Conservation (phyloP, 805 yeast species). For the Ogataea paraovalis region DNA sequence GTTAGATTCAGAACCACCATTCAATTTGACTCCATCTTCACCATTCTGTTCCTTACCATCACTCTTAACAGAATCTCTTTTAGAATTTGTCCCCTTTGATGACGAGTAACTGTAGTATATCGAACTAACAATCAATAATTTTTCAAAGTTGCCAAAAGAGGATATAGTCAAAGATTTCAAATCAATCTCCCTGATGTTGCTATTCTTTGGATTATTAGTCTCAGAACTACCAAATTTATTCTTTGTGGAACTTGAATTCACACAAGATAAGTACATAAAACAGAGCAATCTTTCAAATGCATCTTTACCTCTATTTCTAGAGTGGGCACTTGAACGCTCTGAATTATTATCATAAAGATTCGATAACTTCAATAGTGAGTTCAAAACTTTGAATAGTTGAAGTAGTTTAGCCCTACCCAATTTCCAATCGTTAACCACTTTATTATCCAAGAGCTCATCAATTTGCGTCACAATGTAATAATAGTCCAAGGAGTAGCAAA, state of each 20-base stretch:
- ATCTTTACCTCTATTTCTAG: neutral
- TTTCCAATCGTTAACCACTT: slow-evolving; percentile 17
- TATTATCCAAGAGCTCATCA: slow-evolving; percentile 20
- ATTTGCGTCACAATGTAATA: slow-evolving; percentile 18
- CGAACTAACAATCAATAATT: slow-evolving; percentile 15
- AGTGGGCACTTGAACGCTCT: too few species aligned
- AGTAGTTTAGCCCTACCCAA: slow-evolving; percentile 20
- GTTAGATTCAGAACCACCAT: neutral
- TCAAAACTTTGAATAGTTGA: slow-evolving; percentile 25
- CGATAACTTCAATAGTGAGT: slow-evolving; percentile 20
- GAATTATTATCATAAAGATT: neutral
- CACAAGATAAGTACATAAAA: neutral
- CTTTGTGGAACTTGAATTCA: neutral
- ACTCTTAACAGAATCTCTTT: neutral
- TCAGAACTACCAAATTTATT: too few species aligned
- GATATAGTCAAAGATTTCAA: neutral
- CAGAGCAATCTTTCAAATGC: slow-evolving; percentile 3
- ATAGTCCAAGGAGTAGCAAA: slow-evolving; percentile 19
- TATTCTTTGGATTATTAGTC: too few species aligned
- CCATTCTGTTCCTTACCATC: neutral
- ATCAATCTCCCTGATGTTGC: neutral
- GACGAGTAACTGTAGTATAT: slow-evolving; percentile 8
- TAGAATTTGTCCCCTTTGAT: neutral
- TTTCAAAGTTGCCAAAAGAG: slow-evolving; percentile 11
- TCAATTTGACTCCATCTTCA: neutral